Evolutionary conservation across 2,329 filamentous ascomycete genomes (phyloP).

Genomic region (Monosporascus sp.): DNA sequence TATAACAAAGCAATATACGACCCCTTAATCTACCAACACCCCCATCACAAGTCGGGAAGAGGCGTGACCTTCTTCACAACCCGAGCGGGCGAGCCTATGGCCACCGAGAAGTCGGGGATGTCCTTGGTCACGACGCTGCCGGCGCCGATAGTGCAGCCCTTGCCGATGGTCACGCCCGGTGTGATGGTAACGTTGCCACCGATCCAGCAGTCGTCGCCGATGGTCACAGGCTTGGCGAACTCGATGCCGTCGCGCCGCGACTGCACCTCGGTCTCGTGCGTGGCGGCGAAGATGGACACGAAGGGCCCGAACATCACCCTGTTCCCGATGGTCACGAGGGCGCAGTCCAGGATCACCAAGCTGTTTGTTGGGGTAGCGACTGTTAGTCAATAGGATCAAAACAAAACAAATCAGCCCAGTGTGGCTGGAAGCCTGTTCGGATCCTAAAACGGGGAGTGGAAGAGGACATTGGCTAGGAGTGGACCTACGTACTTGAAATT

Average conservation of each 20-base stretch:
- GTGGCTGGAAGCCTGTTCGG: too few species aligned
- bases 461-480: background rate
- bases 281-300: slow-evolving; percentile 65
- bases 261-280: slow-evolving; percentile 62
- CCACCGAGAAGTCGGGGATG: slow-evolving; percentile 43
- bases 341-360: slow-evolving; percentile 67
- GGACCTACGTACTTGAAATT: slow-evolving; percentile 48
- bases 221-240: slow-evolving; percentile 40
- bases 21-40: too few species aligned
- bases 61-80: slow-evolving; percentile 43
- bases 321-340: slow-evolving; percentile 62
- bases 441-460: too few species aligned
- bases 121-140: slow-evolving; percentile 45
- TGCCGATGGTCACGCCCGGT: slow-evolving; percentile 48
- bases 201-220: slow-evolving; percentile 53
- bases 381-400: too few species aligned
- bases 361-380: slow-evolving; percentile 17
- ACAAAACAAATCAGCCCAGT: too few species aligned
- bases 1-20: too few species aligned
- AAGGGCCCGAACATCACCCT: slow-evolving; percentile 68
- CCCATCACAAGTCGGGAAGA: background rate
- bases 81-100: slow-evolving; percentile 42
- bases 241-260: slow-evolving; percentile 42
- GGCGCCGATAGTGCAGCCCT: slow-evolving; percentile 46
- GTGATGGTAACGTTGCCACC: slow-evolving; percentile 45